A percentile compares a stretch with the other conserved stretches of the same genome.
These are phyloP conservation scores for Saussurea involucrata DNA, from an alignment of 129 eudicot species.

Conservation along the genomic window DNA sequence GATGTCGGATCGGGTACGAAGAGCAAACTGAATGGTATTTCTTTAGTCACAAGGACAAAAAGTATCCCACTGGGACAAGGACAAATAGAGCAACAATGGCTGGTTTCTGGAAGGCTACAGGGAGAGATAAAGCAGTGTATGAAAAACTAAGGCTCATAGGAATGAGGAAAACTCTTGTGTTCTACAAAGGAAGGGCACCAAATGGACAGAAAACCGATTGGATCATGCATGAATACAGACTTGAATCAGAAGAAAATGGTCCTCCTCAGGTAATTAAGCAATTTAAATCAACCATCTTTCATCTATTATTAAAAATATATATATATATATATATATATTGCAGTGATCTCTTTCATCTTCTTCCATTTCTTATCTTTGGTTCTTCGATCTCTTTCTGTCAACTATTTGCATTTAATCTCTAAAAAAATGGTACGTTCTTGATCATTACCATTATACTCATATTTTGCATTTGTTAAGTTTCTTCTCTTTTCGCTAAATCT, in stretches of 20 bases:
- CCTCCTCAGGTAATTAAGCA: slow-evolving; percentile 85
- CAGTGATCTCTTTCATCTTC: slow-evolving; percentile 17
- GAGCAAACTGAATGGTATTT: slow-evolving; percentile 92
- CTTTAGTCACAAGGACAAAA: slow-evolving; percentile 90
- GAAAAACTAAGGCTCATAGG: slow-evolving; percentile 73
- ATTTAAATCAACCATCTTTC: background rate
- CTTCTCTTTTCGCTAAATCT: background rate
- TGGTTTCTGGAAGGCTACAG: slow-evolving; percentile 97
- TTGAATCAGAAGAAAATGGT: slow-evolving; percentile 74
- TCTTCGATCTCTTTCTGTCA: background rate
- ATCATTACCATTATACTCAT: background rate
- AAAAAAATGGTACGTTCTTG: background rate
- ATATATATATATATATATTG: too few species aligned
- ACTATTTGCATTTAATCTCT: background rate
- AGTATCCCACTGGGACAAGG: slow-evolving; percentile 89
- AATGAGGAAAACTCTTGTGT: slow-evolving; percentile 96
- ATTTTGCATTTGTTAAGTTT: background rate
- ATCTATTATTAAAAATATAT: background rate
- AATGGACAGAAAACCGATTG: slow-evolving; percentile 90
- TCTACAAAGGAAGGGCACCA: slow-evolving; percentile 94
- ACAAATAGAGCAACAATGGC: slow-evolving; percentile 89
- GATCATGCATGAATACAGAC: slow-evolving; percentile 97
- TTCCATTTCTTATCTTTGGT: background rate
- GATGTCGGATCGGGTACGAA: slow-evolving; percentile 76
- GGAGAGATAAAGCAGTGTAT: slow-evolving; percentile 88